Conservation (phyloP, 495 filamentous ascomycete species). For the Aspergillus taichungensis region DNA sequence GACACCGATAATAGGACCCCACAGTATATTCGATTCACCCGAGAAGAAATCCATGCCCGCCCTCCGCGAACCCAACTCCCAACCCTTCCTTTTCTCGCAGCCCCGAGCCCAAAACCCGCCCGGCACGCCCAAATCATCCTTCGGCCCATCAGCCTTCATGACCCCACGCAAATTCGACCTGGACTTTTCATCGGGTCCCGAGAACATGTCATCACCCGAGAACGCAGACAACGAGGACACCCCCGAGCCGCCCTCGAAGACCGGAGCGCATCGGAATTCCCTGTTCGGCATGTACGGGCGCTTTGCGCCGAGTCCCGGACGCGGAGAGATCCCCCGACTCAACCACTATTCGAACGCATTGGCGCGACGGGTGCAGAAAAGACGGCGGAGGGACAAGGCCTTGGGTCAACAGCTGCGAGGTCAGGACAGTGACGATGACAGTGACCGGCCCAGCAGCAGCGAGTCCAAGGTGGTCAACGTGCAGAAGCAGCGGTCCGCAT, state of each 20-base stretch:
- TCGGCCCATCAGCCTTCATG: constrained; percentile 63
- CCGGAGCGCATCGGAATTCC: constrained; percentile 36
- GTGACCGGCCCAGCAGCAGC: constrained; percentile 45
- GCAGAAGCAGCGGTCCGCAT: constrained; percentile 2
- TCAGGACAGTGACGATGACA: constrained; percentile 43
- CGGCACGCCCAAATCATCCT: constrained; percentile 31
- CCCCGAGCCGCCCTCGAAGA: constrained; percentile 46
- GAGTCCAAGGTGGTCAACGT: constrained; percentile 21
- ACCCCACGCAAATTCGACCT: constrained; percentile 69
- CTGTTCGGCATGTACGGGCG: constrained; percentile 35
- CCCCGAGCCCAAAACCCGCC: constrained; percentile 19
- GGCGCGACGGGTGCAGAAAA: constrained; percentile 46
- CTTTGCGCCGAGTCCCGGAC: constrained; percentile 43
- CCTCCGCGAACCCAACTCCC: constrained; percentile 40
- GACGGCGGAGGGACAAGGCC: constrained; percentile 39
- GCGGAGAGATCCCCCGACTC: constrained; percentile 47
- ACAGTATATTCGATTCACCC: constrained; percentile 45
- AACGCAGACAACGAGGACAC: constrained; percentile 62
- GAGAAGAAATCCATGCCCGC: constrained; percentile 36
- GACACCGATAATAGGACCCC: constrained; percentile 30
- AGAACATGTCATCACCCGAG: constrained; percentile 66
- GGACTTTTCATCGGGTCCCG: constrained; percentile 71
- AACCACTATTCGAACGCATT: constrained; percentile 45
- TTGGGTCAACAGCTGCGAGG: constrained; percentile 35
- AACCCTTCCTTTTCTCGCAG: constrained; percentile 37